These are phyloP conservation scores for Dicorynia guianensis DNA, from an alignment of 306 rosid species.

Conservation along the genomic window DNA sequence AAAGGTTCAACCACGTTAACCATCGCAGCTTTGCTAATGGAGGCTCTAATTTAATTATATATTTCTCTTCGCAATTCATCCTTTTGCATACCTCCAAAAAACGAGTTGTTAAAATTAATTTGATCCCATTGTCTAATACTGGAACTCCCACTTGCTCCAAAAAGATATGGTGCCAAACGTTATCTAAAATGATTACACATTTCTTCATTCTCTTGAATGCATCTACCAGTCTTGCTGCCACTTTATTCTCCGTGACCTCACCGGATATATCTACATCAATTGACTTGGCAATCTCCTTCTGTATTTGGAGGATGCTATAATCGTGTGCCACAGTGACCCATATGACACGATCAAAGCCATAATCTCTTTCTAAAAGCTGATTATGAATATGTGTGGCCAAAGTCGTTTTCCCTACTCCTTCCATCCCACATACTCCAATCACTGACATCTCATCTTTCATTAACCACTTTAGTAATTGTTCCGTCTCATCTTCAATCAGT, in stretches of 20 bases:
- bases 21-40: no score
- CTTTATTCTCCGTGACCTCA: constrained; percentile 30
- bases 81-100: constrained; percentile 41
- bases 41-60: no score
- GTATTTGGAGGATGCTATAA: constrained; percentile 41
- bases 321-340: constrained; percentile 41
- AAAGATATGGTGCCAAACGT: constrained; percentile 35
- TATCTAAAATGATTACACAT: constrained; percentile 42
- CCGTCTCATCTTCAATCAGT: no score
- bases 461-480: no score
- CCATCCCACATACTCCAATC: no score
- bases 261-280: constrained; percentile 31
- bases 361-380: constrained; percentile 24
- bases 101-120: constrained; percentile 35
- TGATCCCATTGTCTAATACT: constrained; percentile 7
- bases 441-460: no score
- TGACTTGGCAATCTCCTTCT: constrained; percentile 39
- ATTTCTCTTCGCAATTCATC: constrained; percentile 19
- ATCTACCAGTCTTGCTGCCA: constrained; percentile 39
- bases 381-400: constrained; percentile 45
- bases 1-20: no score
- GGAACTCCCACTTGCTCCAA: constrained; percentile 40
- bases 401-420: constrained; percentile 49
- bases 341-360: constrained; percentile 23
- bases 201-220: constrained; percentile 20